Evolutionary conservation across 148 eudicot genomes (phyloP).

Genomic region (Dianthus caryophyllus): DNA sequence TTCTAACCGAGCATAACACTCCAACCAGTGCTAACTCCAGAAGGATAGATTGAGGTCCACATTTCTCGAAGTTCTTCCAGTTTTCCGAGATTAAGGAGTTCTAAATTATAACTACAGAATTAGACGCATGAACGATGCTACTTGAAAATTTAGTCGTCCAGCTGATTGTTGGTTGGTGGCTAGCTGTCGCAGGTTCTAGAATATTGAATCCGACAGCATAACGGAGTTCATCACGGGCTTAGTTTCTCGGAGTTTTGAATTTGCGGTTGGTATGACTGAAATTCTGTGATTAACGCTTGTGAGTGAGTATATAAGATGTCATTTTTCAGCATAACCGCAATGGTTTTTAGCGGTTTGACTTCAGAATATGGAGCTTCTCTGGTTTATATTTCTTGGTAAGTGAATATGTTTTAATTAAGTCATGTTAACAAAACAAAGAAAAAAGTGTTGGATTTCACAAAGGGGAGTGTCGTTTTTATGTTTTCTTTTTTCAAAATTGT

Average conservation of each 20-base stretch:
- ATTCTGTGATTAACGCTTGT: background rate
- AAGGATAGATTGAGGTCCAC: conserved; percentile 38
- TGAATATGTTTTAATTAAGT: too few relatives aligned
- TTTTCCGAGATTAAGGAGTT: background rate
- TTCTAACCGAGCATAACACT: conserved; percentile 53
- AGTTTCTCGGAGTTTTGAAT: background rate
- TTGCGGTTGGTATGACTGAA: background rate
- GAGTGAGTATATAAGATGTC: background rate
- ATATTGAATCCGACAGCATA: background rate
- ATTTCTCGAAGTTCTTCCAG: background rate
- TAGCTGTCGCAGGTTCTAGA: background rate
- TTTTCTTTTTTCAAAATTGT: too few relatives aligned
- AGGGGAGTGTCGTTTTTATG: too few relatives aligned
- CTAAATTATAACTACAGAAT: conserved; percentile 8
- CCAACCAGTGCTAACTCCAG: conserved; percentile 29
- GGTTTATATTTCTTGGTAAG: too few relatives aligned
- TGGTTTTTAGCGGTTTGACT: too few relatives aligned
- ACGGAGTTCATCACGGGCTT: background rate
- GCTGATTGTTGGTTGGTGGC: background rate
- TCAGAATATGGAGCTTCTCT: too few relatives aligned
- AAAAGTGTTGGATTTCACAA: too few relatives aligned
- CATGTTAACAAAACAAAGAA: too few relatives aligned
- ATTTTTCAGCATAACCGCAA: too few relatives aligned
- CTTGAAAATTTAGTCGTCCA: background rate
- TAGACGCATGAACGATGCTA: conserved; percentile 6